These are phyloP conservation scores for Zoysia pacifica DNA, from an alignment of 176 grass and related monocot species.

Conservation along the genomic window DNA sequence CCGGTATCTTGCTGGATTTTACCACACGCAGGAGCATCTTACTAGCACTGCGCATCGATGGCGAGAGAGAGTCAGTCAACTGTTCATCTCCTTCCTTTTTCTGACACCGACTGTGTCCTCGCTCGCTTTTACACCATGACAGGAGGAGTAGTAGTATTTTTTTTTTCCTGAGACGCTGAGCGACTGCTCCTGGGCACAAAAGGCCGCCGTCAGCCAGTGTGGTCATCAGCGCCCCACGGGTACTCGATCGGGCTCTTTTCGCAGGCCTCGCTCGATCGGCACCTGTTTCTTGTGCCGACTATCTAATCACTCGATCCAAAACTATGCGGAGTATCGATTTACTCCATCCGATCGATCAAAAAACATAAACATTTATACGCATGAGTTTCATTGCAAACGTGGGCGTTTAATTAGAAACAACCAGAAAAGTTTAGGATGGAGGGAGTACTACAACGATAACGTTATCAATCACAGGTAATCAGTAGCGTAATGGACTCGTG, in stretches of 20 bases:
- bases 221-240: slow-evolving; percentile 20
- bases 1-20: too few species aligned
- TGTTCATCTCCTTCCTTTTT: slow-evolving; percentile 35
- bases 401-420: too few species aligned
- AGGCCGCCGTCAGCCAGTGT: not conserved
- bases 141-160: too few species aligned
- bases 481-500: not conserved
- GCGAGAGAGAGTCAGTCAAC: not conserved
- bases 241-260: not conserved
- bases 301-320: not conserved
- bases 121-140: slow-evolving; percentile 33
- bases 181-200: slow-evolving; percentile 29
- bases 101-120: slow-evolving; percentile 40
- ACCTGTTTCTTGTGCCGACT: not conserved
- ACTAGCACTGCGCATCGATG: too few species aligned
- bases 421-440: too few species aligned
- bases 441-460: not conserved
- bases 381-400: too few species aligned
- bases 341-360: too few species aligned
- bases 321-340: too few species aligned
- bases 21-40: too few species aligned
- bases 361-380: too few species aligned
- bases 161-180: slow-evolving; percentile 1
- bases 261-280: not conserved
- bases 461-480: too few species aligned